Base-by-base conservation (phyloP, 192 early-diverging fungal species). In the Funneliformis geosporum region DNA sequence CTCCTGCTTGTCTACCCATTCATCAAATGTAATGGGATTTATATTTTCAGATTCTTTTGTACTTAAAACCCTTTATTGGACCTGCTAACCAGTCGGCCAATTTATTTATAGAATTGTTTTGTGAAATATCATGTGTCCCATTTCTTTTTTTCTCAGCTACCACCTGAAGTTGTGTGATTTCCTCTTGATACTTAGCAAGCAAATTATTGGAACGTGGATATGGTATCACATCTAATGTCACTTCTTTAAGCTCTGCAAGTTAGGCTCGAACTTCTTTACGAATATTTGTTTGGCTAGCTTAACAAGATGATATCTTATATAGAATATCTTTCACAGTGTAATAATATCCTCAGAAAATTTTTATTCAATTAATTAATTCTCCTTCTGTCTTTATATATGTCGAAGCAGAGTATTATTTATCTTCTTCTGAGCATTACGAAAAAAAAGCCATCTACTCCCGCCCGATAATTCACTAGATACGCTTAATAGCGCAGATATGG, bases 191-290 rank as follows among this genome's bases (percentile, higher is more conserved):
- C 7, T 71, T 11, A 47, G 69, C 14, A 28, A 66, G 28, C 23
- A 66, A 28, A 66, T 16, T 12, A 66, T 66, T 66, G 28, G 28
- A 66, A 66, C 11, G 12, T 66, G 42, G 1, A 27, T 71, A 71
- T 33, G 25, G 69, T 71, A 71, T 71, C 7, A 23, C 7, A 2
- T 71, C 4, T 40, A 71, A 71, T 47, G n/a, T 12, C 27, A 47
- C 42, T 71, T 7, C 69, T 71, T 71, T 71, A 44, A 71, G 69
- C 43, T 44, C 43, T 71, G 25, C 69, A 71, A 71, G 42, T 71
- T 40, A 47, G 69, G 42, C 69, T 71, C 21, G 23, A 33, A 10
- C n/a, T n/a, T n/a, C n/a, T n/a, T n/a, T n/a, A n/a, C n/a, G n/a
- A n/a, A n/a, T n/a, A n/a, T n/a, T n/a, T n/a, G n/a, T n/a, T n/a